Percentiles rank a stretch among this genome's conserved stretches.
These are phyloP conservation scores for Tirmania nivea DNA, from an alignment of 495 filamentous ascomycete genomes.

Conservation along the genomic window DNA sequence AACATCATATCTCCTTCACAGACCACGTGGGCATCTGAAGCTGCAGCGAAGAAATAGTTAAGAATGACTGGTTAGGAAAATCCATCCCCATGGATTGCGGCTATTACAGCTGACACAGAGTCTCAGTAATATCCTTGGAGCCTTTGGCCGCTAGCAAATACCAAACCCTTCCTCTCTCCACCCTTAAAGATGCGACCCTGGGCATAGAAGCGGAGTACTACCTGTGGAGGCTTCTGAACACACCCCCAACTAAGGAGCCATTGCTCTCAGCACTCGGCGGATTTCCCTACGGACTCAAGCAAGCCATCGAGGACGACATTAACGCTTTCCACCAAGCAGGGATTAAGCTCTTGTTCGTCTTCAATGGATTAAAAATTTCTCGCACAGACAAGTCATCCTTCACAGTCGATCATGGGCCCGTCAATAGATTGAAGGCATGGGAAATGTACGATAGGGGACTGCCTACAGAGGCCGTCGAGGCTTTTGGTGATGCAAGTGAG, in stretches of 20 bases:
- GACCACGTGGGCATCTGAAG: no score
- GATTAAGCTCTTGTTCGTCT: slow-evolving; percentile 61
- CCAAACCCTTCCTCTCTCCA: slow-evolving; percentile 35
- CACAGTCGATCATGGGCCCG: slow-evolving; percentile 14
- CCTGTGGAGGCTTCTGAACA: slow-evolving; percentile 49
- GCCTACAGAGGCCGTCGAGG: slow-evolving; percentile 53
- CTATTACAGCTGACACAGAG: neutral
- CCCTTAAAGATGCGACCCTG: slow-evolving; percentile 47
- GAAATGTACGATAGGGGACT: slow-evolving; percentile 61
- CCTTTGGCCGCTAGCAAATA: slow-evolving; percentile 24
- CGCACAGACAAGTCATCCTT: slow-evolving; percentile 32
- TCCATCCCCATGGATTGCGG: neutral
- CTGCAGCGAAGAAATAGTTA: no score
- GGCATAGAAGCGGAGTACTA: slow-evolving; percentile 85
- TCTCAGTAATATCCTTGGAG: neutral
- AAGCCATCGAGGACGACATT: slow-evolving; percentile 52
- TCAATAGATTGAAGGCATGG: slow-evolving; percentile 38
- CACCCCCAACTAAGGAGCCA: slow-evolving; percentile 50
- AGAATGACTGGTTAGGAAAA: no score
- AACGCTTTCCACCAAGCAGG: slow-evolving; percentile 38
- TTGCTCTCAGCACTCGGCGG: slow-evolving; percentile 79
- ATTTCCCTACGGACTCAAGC: slow-evolving; percentile 52
- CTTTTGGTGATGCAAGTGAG: slow-evolving; percentile 67
- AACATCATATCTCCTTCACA: no score
- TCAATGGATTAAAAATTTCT: slow-evolving; percentile 61